Conservation (phyloP, 306 rosid genomes). For the Cicer pinnatifidum region DNA sequence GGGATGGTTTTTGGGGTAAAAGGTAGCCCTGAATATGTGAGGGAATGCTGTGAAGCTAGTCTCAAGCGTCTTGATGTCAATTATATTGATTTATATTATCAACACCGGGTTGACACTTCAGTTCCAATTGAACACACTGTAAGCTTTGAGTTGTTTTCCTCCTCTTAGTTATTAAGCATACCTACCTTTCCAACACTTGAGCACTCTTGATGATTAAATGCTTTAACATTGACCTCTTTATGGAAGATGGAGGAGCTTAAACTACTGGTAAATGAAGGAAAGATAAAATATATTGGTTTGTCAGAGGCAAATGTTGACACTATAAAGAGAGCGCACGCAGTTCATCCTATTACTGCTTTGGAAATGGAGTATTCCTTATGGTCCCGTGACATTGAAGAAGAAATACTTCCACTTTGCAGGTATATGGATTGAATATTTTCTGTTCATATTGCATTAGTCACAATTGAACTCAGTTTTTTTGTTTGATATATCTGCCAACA, state of each 20-base stretch:
- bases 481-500: constrained; percentile 7
- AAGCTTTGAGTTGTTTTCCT: constrained; percentile 45
- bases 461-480: neutral
- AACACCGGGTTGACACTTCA: constrained; percentile 62
- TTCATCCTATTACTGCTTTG: constrained; percentile 80
- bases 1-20: constrained; percentile 45
- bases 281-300: constrained; percentile 64
- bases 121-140: constrained; percentile 81
- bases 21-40: constrained; percentile 66
- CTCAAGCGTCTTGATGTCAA: constrained; percentile 55
- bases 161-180: constrained; percentile 8
- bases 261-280: constrained; percentile 67
- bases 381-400: constrained; percentile 68
- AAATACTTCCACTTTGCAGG: constrained; percentile 73
- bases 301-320: constrained; percentile 67
- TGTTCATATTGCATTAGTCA: constrained; percentile 29
- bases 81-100: constrained; percentile 67
- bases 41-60: constrained; percentile 73
- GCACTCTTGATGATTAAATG: constrained; percentile 18
- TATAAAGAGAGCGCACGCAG: constrained; percentile 67
- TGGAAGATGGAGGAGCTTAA: constrained; percentile 68
- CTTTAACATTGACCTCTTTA: constrained; percentile 29
- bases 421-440: constrained; percentile 29
- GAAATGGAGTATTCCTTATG: constrained; percentile 80
- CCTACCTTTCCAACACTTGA: neutral